Base-by-base conservation (phyloP, 768 basidiomycete species). In the Macrocybe gigantea region DNA sequence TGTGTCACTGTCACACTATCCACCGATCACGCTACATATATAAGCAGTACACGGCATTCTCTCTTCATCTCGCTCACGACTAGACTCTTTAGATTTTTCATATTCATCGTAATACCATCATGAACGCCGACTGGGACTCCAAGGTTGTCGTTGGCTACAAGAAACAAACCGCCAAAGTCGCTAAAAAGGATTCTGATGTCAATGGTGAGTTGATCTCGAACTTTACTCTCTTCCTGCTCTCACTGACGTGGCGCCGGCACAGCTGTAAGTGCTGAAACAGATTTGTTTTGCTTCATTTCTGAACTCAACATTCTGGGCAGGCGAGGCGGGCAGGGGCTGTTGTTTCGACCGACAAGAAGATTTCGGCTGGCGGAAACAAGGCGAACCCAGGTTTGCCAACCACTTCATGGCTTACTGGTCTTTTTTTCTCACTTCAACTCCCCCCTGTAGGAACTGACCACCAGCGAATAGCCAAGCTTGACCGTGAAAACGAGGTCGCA, bases 401-500 rank as follows among this genome's bases (percentile, higher is more conserved):
- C 15, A 11, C 35, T 47, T 40, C 50, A 31, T 38, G 35, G 33
- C 22, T 29, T 34, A 5, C 41, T 50, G 38, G 15, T 42, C 38
- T 22, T 6, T 33, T 14, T 7, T 41, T 38, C 22, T 9, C 11
- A 32, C 9, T 11, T 39, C 22, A 30, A 22, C 12, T 37, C 30
- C 33, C 45, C 43, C 11, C 15, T 39, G 10, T 41, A 93, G 91
- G 88, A 33, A 88, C 90, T 53, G 93, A 97, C 68, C 92, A 95
- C 70, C 90, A 93, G 62, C 82, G 81, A 48, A 93, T 94, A 62
- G 93, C 88, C 22, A 94, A 94, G 61, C 83, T 97, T 38, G 93
- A 94, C 66, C 82, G 90, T 38, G 92, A 96, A 57, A 94, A 97
- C 64, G 93, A 95, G 60, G 93, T 95, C 15, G 91, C 93, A 7